Percentiles rank a stretch among this genome's conserved stretches.
These are phyloP conservation scores for Kwoniella newhampshirensis DNA, from an alignment of 768 basidiomycete genomes.

Conservation along the genomic window DNA sequence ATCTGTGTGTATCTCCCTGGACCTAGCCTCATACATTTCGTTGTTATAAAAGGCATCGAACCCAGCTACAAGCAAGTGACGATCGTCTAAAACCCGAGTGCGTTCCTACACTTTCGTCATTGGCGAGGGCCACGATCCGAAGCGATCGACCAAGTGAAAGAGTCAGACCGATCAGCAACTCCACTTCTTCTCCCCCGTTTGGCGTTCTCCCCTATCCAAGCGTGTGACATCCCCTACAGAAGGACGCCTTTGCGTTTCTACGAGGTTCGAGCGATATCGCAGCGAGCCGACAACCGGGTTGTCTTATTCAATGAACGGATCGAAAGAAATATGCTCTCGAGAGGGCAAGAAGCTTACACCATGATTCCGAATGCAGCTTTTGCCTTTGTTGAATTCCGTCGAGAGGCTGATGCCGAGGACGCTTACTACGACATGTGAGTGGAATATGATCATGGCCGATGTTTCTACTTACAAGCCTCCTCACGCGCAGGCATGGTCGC, in stretches of 20 bases:
- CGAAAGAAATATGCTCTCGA: too few species aligned
- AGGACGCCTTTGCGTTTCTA: background rate
- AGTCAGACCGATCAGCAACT: too few species aligned
- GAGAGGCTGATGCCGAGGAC: slow-evolving; percentile 73
- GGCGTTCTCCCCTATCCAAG: too few species aligned
- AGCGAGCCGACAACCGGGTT: background rate
- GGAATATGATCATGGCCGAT: background rate
- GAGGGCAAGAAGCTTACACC: slow-evolving; percentile 11
- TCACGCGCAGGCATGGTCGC: slow-evolving; percentile 65
- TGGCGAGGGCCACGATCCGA: too few species aligned
- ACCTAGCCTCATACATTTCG: background rate
- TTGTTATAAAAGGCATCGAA: background rate
- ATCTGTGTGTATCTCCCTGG: background rate
- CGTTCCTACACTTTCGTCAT: too few species aligned
- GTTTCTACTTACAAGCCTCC: background rate
- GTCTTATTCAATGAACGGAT: background rate
- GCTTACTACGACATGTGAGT: slow-evolving; percentile 80
- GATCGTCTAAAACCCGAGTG: too few species aligned
- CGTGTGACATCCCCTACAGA: too few species aligned
- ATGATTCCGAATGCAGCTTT: slow-evolving; percentile 60
- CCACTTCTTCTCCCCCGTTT: too few species aligned
- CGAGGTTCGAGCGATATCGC: background rate
- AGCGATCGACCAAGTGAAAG: too few species aligned
- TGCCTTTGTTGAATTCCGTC: slow-evolving; percentile 81
- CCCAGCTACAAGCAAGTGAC: background rate